Evolutionary conservation across 495 filamentous ascomycete genomes (phyloP).

Genomic region (Penicillium canescens): DNA sequence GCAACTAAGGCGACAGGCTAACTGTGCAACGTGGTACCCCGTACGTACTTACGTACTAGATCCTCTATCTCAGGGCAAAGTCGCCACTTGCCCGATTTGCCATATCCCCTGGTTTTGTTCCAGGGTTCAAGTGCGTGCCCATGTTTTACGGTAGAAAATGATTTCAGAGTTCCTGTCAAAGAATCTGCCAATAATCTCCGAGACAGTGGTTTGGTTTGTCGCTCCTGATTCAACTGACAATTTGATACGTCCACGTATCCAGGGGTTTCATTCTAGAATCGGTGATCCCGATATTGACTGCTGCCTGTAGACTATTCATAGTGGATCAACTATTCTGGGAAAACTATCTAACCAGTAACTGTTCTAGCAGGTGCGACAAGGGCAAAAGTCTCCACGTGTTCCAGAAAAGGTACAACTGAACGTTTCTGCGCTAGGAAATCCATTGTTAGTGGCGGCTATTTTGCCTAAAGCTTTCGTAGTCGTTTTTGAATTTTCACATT

Average conservation of each 20-base stretch:
- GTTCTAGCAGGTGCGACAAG: no score
- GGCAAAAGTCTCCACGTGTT: no score
- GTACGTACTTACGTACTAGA: slow-evolving; percentile 4
- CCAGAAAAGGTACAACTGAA: background rate
- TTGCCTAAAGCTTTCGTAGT: background rate
- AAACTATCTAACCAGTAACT: no score
- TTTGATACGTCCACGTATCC: no score
- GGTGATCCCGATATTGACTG: no score
- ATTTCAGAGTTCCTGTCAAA: background rate
- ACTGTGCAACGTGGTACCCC: background rate
- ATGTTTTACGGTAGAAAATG: background rate
- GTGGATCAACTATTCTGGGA: no score
- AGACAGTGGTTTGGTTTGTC: no score
- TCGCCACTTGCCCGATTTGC: background rate
- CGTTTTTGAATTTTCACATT: background rate
- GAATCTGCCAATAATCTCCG: no score
- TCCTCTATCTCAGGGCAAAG: background rate
- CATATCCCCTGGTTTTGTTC: background rate
- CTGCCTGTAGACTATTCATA: no score
- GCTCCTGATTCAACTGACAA: no score
- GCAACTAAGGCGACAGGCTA: slow-evolving; percentile 1
- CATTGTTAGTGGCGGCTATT: background rate
- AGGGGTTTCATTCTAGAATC: no score
- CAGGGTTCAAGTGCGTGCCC: background rate
- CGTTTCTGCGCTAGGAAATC: background rate